Conservation (phyloP, 495 filamentous ascomycete genomes). For the Trichoderma gamsii region DNA sequence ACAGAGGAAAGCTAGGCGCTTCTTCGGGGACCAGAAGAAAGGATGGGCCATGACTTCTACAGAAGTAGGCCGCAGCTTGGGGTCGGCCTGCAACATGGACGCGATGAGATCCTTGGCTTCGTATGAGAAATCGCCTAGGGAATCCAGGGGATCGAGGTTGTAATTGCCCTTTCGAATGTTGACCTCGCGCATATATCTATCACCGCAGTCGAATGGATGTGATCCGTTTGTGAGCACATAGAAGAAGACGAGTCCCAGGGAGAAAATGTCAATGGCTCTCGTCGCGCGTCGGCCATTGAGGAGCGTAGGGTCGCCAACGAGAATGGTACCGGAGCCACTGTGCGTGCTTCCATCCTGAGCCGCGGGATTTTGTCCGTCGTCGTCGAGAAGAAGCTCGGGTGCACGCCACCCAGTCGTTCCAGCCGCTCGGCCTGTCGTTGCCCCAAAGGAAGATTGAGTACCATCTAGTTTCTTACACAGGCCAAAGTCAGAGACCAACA, state of each 20-base stretch:
- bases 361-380: conserved; percentile 42
- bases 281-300: conserved; percentile 65
- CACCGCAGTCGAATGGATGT: conserved; percentile 93
- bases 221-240: conserved; percentile 85
- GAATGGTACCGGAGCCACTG: conserved; percentile 40
- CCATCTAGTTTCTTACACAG: conserved; percentile 97
- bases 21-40: conserved; percentile 90
- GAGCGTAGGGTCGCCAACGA: conserved; percentile 18
- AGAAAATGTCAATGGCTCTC: conserved; percentile 93
- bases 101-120: conserved; percentile 82
- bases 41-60: conserved; percentile 78
- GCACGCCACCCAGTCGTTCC: conserved; percentile 95
- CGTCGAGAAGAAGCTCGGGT: conserved; percentile 83
- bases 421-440: conserved; percentile 87
- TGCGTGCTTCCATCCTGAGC: conserved; percentile 37
- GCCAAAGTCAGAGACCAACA: conserved; percentile 95
- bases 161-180: conserved; percentile 88
- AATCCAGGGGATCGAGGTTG: conserved; percentile 62
- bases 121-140: conserved; percentile 71
- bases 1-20: conserved; percentile 82
- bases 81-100: conserved; percentile 74
- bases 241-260: conserved; percentile 90
- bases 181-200: conserved; percentile 88
- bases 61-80: conserved; percentile 64
- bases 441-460: conserved; percentile 88